Evolutionary conservation across 371 early-diverging fungal genomes (phyloP).

Genomic region (Zancudomyces culisetae): DNA sequence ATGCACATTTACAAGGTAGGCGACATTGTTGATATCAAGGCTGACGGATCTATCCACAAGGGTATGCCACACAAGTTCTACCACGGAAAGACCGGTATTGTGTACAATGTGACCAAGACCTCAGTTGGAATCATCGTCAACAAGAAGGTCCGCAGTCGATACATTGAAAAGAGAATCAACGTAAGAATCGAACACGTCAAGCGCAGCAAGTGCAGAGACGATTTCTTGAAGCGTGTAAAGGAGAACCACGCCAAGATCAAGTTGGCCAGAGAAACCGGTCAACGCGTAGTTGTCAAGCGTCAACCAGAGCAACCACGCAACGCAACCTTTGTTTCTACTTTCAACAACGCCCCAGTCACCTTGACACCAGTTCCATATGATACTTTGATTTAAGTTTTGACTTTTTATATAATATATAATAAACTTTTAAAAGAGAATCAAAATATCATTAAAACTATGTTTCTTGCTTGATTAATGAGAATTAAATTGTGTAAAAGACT

Average conservation of each 20-base stretch:
- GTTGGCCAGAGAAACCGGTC: slow-evolving; percentile 39
- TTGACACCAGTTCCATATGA: slow-evolving; percentile 90
- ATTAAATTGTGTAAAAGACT: too few species aligned
- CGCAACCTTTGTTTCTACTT: slow-evolving; percentile 74
- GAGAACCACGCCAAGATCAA: slow-evolving; percentile 70
- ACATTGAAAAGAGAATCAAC: slow-evolving; percentile 97
- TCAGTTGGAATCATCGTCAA: slow-evolving; percentile 96
- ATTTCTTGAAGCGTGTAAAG: slow-evolving; percentile 94
- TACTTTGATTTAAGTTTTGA: slow-evolving; percentile 22
- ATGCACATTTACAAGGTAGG: slow-evolving; percentile 95
- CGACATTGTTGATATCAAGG: slow-evolving; percentile 97
- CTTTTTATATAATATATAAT: not conserved
- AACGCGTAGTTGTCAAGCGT: slow-evolving; percentile 74
- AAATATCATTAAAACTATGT: too few species aligned
- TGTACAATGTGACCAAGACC: slow-evolving; percentile 97
- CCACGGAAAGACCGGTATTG: slow-evolving; percentile 96
- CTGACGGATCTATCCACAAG: slow-evolving; percentile 95
- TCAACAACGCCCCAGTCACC: slow-evolving; percentile 79
- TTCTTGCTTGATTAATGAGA: too few species aligned
- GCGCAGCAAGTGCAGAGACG: slow-evolving; percentile 98
- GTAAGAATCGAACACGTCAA: slow-evolving; percentile 98
- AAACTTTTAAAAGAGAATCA: not conserved
- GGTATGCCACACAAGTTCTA: slow-evolving; percentile 99
- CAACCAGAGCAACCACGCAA: slow-evolving; percentile 80
- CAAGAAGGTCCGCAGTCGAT: slow-evolving; percentile 95